Evolutionary conservation across 1,284 basidiomycete genomes (phyloP).

Genomic region (Pterula multifida): DNA sequence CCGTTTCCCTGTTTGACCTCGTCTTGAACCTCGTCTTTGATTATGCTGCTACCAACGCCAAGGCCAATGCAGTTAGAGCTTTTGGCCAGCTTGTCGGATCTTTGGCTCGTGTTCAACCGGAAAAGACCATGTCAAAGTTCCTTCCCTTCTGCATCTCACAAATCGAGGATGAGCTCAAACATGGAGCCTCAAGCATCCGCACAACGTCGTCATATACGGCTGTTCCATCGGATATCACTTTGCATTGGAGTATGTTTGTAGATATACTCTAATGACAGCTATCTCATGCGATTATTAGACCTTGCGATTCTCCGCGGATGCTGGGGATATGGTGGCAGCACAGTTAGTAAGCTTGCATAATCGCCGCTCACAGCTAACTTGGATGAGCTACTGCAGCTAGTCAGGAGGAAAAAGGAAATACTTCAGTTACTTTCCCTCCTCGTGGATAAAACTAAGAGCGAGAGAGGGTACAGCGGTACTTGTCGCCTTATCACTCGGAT

Average conservation of each 20-base stretch:
- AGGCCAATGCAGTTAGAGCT: slow-evolving; percentile 82
- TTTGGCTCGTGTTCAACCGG: slow-evolving; percentile 71
- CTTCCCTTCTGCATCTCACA: slow-evolving; percentile 72
- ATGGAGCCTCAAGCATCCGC: slow-evolving; percentile 85
- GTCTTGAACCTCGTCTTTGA: slow-evolving; percentile 79
- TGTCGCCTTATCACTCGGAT: slow-evolving; percentile 74
- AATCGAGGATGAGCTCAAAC: slow-evolving; percentile 78
- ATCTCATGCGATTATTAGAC: slow-evolving; percentile 28
- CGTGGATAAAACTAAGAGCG: slow-evolving; percentile 74
- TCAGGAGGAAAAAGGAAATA: slow-evolving; percentile 61
- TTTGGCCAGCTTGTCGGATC: slow-evolving; percentile 86
- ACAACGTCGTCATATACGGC: slow-evolving; percentile 82
- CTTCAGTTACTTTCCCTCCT: slow-evolving; percentile 61
- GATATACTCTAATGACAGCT: slow-evolving; percentile 5
- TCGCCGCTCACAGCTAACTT: slow-evolving; percentile 5
- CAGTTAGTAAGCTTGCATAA: slow-evolving; percentile 29
- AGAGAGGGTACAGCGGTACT: slow-evolving; percentile 81
- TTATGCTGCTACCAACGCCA: slow-evolving; percentile 78
- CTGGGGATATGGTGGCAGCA: slow-evolving; percentile 58
- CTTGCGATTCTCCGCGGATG: slow-evolving; percentile 71
- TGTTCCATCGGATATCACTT: slow-evolving; percentile 78
- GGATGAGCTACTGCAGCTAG: slow-evolving; percentile 44
- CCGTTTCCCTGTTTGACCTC: slow-evolving; percentile 78
- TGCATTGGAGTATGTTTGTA: slow-evolving; percentile 82
- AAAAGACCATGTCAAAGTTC: slow-evolving; percentile 71